Base-by-base conservation (phyloP, 768 basidiomycete genomes). In the Auriscalpium orientale region DNA sequence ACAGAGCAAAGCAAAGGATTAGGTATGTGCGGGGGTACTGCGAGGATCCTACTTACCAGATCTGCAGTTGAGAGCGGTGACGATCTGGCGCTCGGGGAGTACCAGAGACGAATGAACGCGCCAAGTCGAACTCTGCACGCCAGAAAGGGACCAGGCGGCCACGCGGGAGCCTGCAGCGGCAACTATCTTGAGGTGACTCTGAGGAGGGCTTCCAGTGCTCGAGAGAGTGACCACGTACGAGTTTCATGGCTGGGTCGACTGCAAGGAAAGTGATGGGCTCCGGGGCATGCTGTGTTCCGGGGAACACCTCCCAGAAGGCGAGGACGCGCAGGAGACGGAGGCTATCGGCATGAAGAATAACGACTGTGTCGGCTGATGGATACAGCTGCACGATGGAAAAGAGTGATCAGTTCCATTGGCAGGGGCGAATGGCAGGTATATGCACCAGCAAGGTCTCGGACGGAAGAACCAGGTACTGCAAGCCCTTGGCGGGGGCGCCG, bases 271-370 rank as follows among this genome's bases (percentile, higher is more conserved):
- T 77, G 16, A 91, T 78, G 37, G 65, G 67, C 52, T 77, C 74
- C 28, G 69, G 68, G 11, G 70, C 62, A 55, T 78, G 72, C 9
- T 69, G 69, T 12, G 74, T 64, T n/a, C 79, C 77, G 6, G 90
- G 89, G 66, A 90, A 92, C 7, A 84, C 87, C 66, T 92, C 89
- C 74, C 81, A 85, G 64, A 92, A 89, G 35, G 85, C 81, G 21
- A 93, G 80, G 47, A 87, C 80, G 57, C 85, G 84, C 56, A 84
- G 68, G 47, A 92, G 76, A 16, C 74, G 68, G 36, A 91, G 80
- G 15, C 74, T 77, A 55, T 73, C 77, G n/a, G 89, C 86, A 74
- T 91, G 74, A 63, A 89, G 79, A 46, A 91, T 72, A 55, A 90
- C 75, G 59, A 91, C 68, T 2, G 83, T 76, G 65, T 89, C 82